Conservation (phyloP, 2,329 filamentous ascomycete genomes). For the Stagonosporopsis rhizophila region DNA sequence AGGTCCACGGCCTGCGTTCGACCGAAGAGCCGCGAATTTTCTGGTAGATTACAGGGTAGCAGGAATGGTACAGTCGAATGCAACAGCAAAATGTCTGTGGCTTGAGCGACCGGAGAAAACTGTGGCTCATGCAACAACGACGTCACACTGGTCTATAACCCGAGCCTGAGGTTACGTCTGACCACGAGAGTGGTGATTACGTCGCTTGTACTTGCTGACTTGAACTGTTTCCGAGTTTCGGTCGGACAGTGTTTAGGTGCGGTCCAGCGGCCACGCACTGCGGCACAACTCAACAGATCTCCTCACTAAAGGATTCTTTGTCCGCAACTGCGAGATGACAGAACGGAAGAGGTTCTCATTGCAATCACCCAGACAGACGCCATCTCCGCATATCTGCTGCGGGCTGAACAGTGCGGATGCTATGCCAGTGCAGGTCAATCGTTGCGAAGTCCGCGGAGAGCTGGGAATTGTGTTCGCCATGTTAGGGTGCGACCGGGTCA, state of each 20-base stretch:
- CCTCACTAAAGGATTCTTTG: background rate
- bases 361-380: background rate
- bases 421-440: background rate
- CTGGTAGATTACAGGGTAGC: background rate
- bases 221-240: background rate
- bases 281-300: background rate
- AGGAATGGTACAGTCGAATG: background rate
- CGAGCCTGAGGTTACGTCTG: constrained; percentile 13
- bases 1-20: background rate
- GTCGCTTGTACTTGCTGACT: constrained; percentile 7
- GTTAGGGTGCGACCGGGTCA: background rate
- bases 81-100: background rate
- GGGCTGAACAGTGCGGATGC: background rate
- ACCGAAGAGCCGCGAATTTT: background rate
- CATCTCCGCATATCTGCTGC: background rate
- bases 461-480: background rate
- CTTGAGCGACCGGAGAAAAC: background rate
- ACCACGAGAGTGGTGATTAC: constrained; percentile 1
- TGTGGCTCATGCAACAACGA: background rate
- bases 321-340: background rate
- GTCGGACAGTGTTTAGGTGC: background rate
- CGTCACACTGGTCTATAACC: constrained; percentile 4
- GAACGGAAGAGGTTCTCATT: background rate
- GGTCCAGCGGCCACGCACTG: constrained; percentile 5
- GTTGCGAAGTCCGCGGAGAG: background rate